Evolutionary conservation across 2,329 filamentous ascomycete genomes (phyloP), one percentile per base, ranked within the genome.

Genomic region (Sporothrix schenckii): DNA sequence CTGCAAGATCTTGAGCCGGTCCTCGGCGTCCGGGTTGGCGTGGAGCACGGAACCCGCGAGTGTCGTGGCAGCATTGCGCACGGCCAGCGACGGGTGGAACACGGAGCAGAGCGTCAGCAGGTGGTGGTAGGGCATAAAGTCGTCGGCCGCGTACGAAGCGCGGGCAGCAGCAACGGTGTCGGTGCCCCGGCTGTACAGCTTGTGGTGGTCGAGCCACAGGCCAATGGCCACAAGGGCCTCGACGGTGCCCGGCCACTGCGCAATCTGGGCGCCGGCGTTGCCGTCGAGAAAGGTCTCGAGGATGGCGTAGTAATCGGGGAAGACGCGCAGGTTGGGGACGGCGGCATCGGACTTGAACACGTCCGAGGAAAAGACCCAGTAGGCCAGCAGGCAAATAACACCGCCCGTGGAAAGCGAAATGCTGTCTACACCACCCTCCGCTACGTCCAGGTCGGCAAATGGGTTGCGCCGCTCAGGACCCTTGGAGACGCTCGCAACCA

Each of bases 161-260:
- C 27, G 27, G 27, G 27, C 27, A 5, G 41, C 41, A 69, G 86
- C 78, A 11, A 4, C 39, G 27, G 3, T 7, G 7, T n/a, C 13
- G 58, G 10, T 30, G 39, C 16, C 16, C 14, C 54, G 47, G 47
- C 14, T 34, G 53, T 73, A 73, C 27, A 69, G 70, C 13, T 69
- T 81, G 73, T 83, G 81, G 68, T 85, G 81, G 58, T 88, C 81
- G 10, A 90, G 80, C 81, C 86, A 89, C 27, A 90, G 78, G 1
- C 87, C 88, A 68, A 90, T 82, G 13, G 86, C 83, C 44, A 90
- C 74, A 3, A 90, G 78, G 0, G 87, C 84, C 74, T 91, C 88
- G 47, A 87, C 81, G 0, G 87, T 85, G 4, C 87, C 87, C 0
- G 84, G 83, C 44, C 84, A 82, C 61, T 80, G 80, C 44, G 77